Base-by-base conservation (phyloP, 1,139 yeast species). In the Debaryomyces subglobosus region DNA sequence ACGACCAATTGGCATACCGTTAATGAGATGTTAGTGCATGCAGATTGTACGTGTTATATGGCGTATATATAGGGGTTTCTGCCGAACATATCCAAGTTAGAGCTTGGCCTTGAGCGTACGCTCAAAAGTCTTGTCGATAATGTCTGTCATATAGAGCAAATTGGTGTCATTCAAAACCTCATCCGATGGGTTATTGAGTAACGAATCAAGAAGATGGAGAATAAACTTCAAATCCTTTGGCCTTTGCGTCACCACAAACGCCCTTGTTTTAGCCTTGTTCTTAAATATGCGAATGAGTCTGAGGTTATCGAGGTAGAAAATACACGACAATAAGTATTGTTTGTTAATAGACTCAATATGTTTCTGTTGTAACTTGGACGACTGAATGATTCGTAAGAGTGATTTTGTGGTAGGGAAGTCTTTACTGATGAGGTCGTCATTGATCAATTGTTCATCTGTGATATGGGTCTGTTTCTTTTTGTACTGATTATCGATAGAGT, bases 261-360 rank as follows among this genome's bases (percentile, higher is more conserved):
- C 79, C 48, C 67, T 65, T 4, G 78, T 75, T 51, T 71, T 72
- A 12, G 76, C 63, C 60, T 73, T 74, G 58, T 75, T 74, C 55
- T 74, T 75, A 55, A 71, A 68, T 29, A 76, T 73, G 43, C 62
- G 59, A 34, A 75, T 63, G 51, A 75, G 61, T 39, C 59, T 61
- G 49, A 75, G 63, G 51, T 74, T 66, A 54, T 71, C 61, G 53
- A 75, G 63, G 53, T 72, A 75, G 53, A 71, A 75, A 50, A 76
- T 64, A 49, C 74, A 72, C 46, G 74, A 67, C 39, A 76, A 63
- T 49, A 76, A 64, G 54, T 76, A 75, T 53, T 75, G 80, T 59
- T 75, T 76, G 59, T 76, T 74, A 49, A 68, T 64, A 12, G 74
- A 63, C 55, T 75, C 80, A 30, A 72, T 54, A 43, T 55, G 60